Percentiles rank a stretch among this genome's conserved stretches.
Evolutionary conservation across 441 rosid species (phyloP).

Genomic region (Mallotus japonicus): DNA sequence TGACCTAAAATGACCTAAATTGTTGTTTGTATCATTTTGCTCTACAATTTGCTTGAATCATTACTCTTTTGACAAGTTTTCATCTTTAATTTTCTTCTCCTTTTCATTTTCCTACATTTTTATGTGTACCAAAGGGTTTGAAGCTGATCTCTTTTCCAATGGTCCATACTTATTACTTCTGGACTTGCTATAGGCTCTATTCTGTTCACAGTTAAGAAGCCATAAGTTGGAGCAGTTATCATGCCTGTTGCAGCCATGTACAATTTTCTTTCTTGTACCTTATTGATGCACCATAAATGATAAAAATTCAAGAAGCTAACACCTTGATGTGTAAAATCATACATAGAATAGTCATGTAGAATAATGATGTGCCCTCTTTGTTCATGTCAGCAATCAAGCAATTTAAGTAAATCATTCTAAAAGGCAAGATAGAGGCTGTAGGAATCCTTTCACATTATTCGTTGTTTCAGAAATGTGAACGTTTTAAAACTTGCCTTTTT

Average conservation of each 20-base stretch:
- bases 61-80: too few relatives aligned
- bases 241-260: conserved; percentile 41
- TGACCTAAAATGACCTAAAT: too few relatives aligned
- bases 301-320: background rate
- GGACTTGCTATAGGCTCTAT: conserved; percentile 13
- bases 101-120: too few relatives aligned
- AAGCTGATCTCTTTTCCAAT: too few relatives aligned
- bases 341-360: background rate
- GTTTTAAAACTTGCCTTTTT: too few relatives aligned
- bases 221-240: conserved; percentile 38
- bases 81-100: too few relatives aligned
- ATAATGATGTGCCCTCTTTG: background rate
- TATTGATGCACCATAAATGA: background rate
- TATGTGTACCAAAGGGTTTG: too few relatives aligned
- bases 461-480: too few relatives aligned
- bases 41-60: too few relatives aligned
- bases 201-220: conserved; percentile 35
- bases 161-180: background rate
- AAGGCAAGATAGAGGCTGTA: background rate
- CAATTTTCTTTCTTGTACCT: conserved; percentile 8
- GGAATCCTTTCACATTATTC: too few relatives aligned
- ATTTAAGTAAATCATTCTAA: background rate
- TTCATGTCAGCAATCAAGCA: background rate
- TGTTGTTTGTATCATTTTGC: too few relatives aligned
- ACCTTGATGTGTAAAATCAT: background rate